Evolutionary conservation across 2,329 filamentous ascomycete species (phyloP).

Genomic region (Magnaporthales sp.): DNA sequence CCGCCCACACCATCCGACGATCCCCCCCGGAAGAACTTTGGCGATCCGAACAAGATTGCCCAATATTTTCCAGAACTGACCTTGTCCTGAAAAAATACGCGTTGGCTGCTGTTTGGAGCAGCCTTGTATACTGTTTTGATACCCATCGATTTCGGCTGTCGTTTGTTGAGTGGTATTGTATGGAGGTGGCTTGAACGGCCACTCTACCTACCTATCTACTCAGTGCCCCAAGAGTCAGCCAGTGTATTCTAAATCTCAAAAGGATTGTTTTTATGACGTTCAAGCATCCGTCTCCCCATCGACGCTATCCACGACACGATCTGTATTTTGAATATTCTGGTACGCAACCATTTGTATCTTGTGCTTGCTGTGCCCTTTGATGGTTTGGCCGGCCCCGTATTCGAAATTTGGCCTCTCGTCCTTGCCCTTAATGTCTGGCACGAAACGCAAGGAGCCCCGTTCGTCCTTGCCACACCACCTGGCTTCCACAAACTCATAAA

Average conservation of each 20-base stretch:
- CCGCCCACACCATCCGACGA: constrained; percentile 17
- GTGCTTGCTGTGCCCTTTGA: not conserved
- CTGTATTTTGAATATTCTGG: not conserved
- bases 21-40: constrained; percentile 20
- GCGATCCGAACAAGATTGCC: constrained; percentile 29
- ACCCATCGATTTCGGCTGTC: not conserved
- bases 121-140: not conserved
- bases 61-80: constrained; percentile 26
- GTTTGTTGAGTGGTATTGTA: not conserved
- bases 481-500: not conserved
- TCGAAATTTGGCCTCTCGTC: not conserved
- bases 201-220: not conserved
- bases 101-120: not conserved
- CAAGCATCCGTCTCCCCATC: not conserved
- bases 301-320: not conserved
- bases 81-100: not conserved
- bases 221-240: not conserved
- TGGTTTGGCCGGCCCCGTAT: not conserved
- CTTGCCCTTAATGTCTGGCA: not conserved
- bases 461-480: not conserved
- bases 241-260: not conserved
- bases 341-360: not conserved
- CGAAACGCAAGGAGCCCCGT: not conserved
- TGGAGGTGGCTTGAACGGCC: not conserved
- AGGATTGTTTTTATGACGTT: not conserved